Percentiles rank a stretch among this genome's conserved stretches.
These are phyloP conservation scores for Penicillium pancosmium DNA, from an alignment of 495 filamentous ascomycete species.

Conservation along the genomic window DNA sequence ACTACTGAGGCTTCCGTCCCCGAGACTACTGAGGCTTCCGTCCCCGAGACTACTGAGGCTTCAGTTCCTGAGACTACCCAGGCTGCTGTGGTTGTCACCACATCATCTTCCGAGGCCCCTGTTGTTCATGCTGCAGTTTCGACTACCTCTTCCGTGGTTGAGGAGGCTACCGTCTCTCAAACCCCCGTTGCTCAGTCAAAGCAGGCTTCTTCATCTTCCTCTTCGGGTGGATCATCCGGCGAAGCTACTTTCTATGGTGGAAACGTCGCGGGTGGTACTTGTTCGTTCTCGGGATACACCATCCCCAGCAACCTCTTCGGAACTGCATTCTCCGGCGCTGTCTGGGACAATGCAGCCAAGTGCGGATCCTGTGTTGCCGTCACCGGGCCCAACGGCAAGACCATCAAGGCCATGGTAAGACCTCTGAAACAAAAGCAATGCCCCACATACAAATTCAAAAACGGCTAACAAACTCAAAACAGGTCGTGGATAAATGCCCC, in stretches of 20 bases:
- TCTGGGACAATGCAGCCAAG: slow-evolving; percentile 53
- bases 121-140: slow-evolving; percentile 6
- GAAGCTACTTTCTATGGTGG: slow-evolving; percentile 59
- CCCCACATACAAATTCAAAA: neutral
- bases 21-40: slow-evolving; percentile 14
- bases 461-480: neutral
- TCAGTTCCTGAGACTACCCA: slow-evolving; percentile 14
- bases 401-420: slow-evolving; percentile 64
- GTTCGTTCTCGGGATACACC: slow-evolving; percentile 60
- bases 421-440: neutral
- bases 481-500: slow-evolving; percentile 66
- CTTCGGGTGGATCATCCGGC: slow-evolving; percentile 26
- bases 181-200: slow-evolving; percentile 10
- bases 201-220: slow-evolving; percentile 14
- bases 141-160: slow-evolving; percentile 8
- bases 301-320: slow-evolving; percentile 57
- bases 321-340: slow-evolving; percentile 53
- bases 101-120: slow-evolving; percentile 10
- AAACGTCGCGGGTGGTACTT: slow-evolving; percentile 58
- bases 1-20: slow-evolving; percentile 14
- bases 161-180: slow-evolving; percentile 15
- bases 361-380: slow-evolving; percentile 63
- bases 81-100: slow-evolving; percentile 16
- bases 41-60: slow-evolving; percentile 7
- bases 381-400: slow-evolving; percentile 55